Base-by-base conservation (phyloP, 345 rosid genomes). In the Eucalyptus melliodora region DNA sequence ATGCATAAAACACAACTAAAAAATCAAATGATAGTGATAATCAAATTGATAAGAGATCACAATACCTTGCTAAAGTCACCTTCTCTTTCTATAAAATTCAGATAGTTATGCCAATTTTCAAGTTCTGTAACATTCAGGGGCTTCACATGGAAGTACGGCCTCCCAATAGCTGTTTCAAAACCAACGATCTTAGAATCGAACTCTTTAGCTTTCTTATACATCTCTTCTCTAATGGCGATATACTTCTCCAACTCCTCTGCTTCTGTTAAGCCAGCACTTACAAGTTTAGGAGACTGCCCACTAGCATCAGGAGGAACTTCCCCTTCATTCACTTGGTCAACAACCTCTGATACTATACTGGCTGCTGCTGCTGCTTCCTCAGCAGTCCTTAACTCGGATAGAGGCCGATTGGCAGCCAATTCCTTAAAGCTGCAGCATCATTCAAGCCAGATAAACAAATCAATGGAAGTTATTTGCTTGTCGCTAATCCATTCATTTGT, bases 61-160 rank as follows among this genome's bases (percentile, higher is more conserved):
- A 90, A 89, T 98, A 97, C 99, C 99, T 97, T 97, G 93, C 95
- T 94, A 85, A 97, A 91, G 93, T 98, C 99, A 89, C 93, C 97
- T 88, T 95, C 98, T 88, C 90, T 93, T 94, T 98, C 99, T 40
- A 94, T 93, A 89, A 96, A 96, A 89, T 96, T 96, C 92, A 97
- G 93, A 92, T 95, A 98, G 90, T 93, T 96, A 90, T 98, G 99
- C 99, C 99, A 98, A 88, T 98, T 98, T 93, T 97, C 99, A 89
- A 98, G 98, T 94, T 98, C 99, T 49, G 95, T 93, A 24, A 93
- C 91, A 95, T 95, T 96, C 88, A 98, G 96, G 89, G 99, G 99
- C 91, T 96, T 94, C 91, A 96, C 97, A 89, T 97, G 99, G 90
- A 97, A 98, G 93, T 98, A 98, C 77, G 99, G 99, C 91, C 99